Base-by-base conservation (phyloP, 352 stramenopile species). In the Pythium angustatum region DNA sequence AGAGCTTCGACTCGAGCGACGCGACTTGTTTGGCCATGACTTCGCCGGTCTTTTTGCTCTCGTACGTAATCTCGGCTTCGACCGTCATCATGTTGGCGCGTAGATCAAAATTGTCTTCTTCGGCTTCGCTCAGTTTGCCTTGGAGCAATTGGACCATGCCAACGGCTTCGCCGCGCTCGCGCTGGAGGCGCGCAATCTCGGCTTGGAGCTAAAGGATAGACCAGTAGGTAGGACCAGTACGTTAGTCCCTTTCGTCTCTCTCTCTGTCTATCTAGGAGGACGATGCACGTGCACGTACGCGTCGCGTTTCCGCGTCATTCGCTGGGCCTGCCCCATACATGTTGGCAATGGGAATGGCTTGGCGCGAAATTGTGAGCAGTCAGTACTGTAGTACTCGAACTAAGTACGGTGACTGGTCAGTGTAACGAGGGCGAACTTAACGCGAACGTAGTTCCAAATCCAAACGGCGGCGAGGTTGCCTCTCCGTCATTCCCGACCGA, bases 61-160 rank as follows among this genome's bases (percentile, higher is more conserved):
- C 56, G 59, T 63, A 78, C 27, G 67, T 62, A 36, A 75, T 76
- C 58, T 93, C 85, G 0, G 73, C 68, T 51, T 88, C 76, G 12
- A 85, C 70, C 3, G 79, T 71, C 30, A 64, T 51, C 75, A 90
- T 85, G 48, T 72, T 78, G 2, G 70, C 65, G n/a, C 48, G 67
- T 53, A 93, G 62, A 38, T 93, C 73, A 33, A 85, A 91, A 51
- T 84, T 91, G 1, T 90, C 82, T 19, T 90, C 82, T 56, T 87
- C 47, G 10, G 50, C 71, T 24, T 83, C 75, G 6, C 57, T 43
- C 22, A 93, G 48, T 59, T 87, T 85, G 11, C 64, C 49, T 14
- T 62, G 63, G 40, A 90, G 41, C 19, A 91, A 78, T 54, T 83
- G 69, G 33, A 86, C 44, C 76, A 93, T 77, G 22, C 79, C 82